Conservation (phyloP, 805 yeast species). For the Debaryomyces tyrocola region DNA sequence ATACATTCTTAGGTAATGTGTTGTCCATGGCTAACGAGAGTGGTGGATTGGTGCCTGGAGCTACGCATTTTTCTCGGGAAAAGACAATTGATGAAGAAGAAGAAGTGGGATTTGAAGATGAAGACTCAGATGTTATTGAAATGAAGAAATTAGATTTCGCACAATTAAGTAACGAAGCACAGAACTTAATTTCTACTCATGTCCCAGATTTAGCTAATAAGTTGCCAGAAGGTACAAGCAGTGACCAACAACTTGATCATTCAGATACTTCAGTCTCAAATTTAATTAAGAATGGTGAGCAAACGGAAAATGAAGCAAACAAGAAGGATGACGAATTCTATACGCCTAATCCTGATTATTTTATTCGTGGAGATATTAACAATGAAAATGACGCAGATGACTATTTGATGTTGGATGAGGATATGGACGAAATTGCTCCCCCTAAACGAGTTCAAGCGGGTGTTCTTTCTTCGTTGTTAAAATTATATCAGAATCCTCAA, state of each 20-base stretch:
- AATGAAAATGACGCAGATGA: conserved; percentile 29
- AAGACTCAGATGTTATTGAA: conserved; percentile 41
- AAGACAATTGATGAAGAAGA: conserved; percentile 27
- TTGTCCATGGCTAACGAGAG: conserved; percentile 22
- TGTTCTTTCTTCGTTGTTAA: conserved; percentile 74
- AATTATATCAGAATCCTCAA: conserved; percentile 58
- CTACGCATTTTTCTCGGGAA: conserved; percentile 17
- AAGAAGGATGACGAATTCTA: conserved; percentile 16
- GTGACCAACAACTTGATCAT: neutral
- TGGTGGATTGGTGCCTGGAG: conserved; percentile 46
- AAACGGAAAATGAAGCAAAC: conserved; percentile 1
- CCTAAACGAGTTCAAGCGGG: conserved; percentile 75
- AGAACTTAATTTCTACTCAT: conserved; percentile 52
- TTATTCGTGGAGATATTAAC: conserved; percentile 23
- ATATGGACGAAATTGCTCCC: conserved; percentile 35
- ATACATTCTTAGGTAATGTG: conserved; percentile 40
- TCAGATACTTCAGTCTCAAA: neutral
- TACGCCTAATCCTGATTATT: conserved; percentile 48
- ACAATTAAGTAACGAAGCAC: conserved; percentile 52
- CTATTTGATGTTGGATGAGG: conserved; percentile 29
- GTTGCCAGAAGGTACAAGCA: conserved; percentile 4
- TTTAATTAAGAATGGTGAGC: neutral
- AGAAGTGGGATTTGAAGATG: conserved; percentile 20
- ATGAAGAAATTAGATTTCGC: conserved; percentile 44
- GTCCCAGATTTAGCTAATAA: conserved; percentile 23